A percentile compares a stretch with the other conserved stretches of the same genome.
Conservation (phyloP, 306 rosid species). For the Acacia confusa region DNA sequence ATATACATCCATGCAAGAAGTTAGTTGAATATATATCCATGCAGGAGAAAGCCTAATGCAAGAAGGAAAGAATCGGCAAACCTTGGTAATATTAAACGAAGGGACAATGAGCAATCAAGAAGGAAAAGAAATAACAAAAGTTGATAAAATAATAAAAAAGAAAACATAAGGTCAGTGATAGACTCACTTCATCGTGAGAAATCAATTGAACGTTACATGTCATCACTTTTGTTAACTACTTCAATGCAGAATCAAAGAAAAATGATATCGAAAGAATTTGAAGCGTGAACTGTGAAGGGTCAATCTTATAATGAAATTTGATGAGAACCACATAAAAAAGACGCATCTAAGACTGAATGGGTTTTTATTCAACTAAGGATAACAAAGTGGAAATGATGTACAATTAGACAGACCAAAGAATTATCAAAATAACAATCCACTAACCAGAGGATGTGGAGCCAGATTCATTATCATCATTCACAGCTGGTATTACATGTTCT, state of each 20-base stretch:
- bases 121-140: too few relatives aligned
- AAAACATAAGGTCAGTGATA: too few relatives aligned
- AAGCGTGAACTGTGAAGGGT: neutral
- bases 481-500: constrained; percentile 33
- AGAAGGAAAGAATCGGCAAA: too few relatives aligned
- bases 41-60: too few relatives aligned
- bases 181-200: too few relatives aligned
- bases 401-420: neutral
- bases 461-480: constrained; percentile 39
- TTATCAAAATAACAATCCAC: constrained; percentile 15
- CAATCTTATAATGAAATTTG: neutral
- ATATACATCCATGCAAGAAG: neutral
- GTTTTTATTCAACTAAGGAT: neutral
- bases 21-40: neutral
- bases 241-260: too few relatives aligned
- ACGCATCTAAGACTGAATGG: neutral
- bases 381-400: neutral
- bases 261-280: too few relatives aligned
- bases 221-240: too few relatives aligned
- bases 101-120: too few relatives aligned
- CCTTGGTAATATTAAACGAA: too few relatives aligned
- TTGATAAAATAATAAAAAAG: too few relatives aligned
- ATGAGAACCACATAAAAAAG: neutral
- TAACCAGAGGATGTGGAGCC: constrained; percentile 73
- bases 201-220: too few relatives aligned